Base-by-base conservation (phyloP, 352 stramenopile species). In the Phytophthora quininea region DNA sequence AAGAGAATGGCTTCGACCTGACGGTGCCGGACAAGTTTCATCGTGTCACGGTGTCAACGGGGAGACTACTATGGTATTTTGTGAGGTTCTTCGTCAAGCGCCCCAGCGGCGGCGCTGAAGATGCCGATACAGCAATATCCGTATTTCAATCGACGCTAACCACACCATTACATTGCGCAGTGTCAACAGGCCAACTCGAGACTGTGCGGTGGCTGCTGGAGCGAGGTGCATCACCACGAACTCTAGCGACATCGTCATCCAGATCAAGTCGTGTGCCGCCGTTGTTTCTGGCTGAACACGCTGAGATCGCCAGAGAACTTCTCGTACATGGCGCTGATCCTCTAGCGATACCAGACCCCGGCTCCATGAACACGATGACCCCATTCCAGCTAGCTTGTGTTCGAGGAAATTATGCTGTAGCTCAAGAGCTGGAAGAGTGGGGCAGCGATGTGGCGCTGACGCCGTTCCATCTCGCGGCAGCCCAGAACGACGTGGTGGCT, bases 281-380 rank as follows among this genome's bases (percentile, higher is more conserved):
- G 6, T 73, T 93, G 0, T 93, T 92, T 43, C 53, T 92, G 0
- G 82, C 81, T 4, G 85, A 93, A 50, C 77, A 89, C 30, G 65
- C 80, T 0, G 72, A 82, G 4, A 80, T 92, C 14, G 77, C 89
- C 30, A 62, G 68, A 15, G 76, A 83, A 32, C 53, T 93, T 7
- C 68, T 93, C 0, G 60, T 77, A 4, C 50, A 79, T 24, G 84
- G 82, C 38, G 84, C 84, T 3, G 75, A 93, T 43, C 72, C 84
- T 4, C 53, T 92, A 1, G 73, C 69, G n/a, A 80, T 92, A 19
- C 84, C 84, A 0, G 82, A 92, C 15, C 80, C 84, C 32, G 84
- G 84, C 19, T 78, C 77, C 67, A 88, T 89, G 77, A 91, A 91
- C 67, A 93, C 84, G 27, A 64, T 93, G 11, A 91, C 84, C 1